phyloP scores from a whole-genome alignment of 768 basidiomycete genomes.

The Suillus subaureus region DNA sequence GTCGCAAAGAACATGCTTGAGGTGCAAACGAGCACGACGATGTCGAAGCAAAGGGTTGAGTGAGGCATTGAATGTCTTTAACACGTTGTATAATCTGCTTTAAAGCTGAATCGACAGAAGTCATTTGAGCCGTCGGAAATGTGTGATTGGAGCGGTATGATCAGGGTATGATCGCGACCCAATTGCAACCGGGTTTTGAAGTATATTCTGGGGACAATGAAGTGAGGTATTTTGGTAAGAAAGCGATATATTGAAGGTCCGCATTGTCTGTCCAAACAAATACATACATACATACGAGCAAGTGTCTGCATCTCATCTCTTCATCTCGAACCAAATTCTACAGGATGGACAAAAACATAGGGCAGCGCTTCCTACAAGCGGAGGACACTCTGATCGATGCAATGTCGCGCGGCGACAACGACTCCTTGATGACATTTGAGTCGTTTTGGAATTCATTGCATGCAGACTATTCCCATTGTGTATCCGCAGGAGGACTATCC shows the following conservation, averaged over 20 bases:
- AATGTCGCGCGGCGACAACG: not conserved
- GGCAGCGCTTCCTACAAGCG: not conserved
- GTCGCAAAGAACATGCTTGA: not conserved
- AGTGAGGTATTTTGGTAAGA: not conserved
- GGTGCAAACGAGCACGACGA: not conserved
- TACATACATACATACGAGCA: too few relatives aligned
- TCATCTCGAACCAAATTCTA: not conserved
- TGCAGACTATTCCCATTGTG: not conserved
- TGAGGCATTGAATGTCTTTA: not conserved
- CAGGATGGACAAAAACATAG: slow-evolving; percentile 5
- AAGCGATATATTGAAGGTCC: slow-evolving; percentile 5
- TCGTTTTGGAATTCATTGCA: not conserved
- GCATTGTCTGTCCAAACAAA: slow-evolving; percentile 13
- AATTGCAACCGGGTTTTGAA: not conserved
- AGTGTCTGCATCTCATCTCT: not conserved
- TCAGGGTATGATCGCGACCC: too few relatives aligned
- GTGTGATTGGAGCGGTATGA: not conserved
- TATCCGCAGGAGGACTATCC: not conserved
- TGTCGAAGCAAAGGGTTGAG: not conserved
- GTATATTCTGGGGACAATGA: not conserved
- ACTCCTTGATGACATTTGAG: not conserved
- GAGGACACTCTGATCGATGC: not conserved
- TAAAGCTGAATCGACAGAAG: not conserved
- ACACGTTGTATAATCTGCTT: rapidly evolving
- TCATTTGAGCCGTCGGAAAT: rapidly evolving